phyloP scores from a whole-genome alignment of 805 yeast genomes.

The Debaryomyces castellii region DNA sequence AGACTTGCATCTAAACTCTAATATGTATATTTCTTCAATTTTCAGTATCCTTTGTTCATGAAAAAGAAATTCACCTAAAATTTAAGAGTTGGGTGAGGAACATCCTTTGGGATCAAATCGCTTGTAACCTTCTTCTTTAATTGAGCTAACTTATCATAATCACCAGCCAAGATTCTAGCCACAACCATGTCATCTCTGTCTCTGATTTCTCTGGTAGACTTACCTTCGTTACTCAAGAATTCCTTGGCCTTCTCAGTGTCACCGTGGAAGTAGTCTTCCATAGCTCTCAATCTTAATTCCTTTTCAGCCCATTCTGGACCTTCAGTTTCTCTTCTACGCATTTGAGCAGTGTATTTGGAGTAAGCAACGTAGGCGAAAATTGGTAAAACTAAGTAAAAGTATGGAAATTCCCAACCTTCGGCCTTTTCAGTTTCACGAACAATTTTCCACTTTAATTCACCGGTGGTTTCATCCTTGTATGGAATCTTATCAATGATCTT shows the following conservation, averaged over 20 bases:
- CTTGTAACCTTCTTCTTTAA: slow-evolving; percentile 50
- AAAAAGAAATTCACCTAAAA: slow-evolving; percentile 19
- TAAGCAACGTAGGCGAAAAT: slow-evolving; percentile 58
- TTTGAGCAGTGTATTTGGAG: slow-evolving; percentile 45
- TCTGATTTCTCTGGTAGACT: slow-evolving; percentile 54
- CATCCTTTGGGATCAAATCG: slow-evolving; percentile 38
- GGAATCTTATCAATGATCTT: slow-evolving; percentile 81
- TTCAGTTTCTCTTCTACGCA: slow-evolving; percentile 37
- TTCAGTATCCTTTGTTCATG: not conserved
- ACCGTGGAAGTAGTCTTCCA: slow-evolving; percentile 61
- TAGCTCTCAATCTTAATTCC: slow-evolving; percentile 73
- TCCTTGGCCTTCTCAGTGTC: slow-evolving; percentile 51
- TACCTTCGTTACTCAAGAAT: slow-evolving; percentile 52
- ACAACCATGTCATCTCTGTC: slow-evolving; percentile 75
- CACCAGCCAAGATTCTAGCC: slow-evolving; percentile 80
- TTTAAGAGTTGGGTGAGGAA: slow-evolving; percentile 30
- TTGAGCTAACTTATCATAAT: slow-evolving; percentile 69
- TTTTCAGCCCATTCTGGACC: slow-evolving; percentile 79
- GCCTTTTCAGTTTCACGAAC: slow-evolving; percentile 69
- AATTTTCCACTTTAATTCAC: slow-evolving; percentile 77
- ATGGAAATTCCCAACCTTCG: slow-evolving; percentile 83
- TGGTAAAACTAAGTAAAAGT: slow-evolving; percentile 73
- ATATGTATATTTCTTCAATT: slow-evolving; percentile 1
- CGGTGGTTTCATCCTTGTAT: slow-evolving; percentile 73
- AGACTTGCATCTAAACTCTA: slow-evolving; percentile 3